Evolutionary conservation across 2,329 filamentous ascomycete genomes (phyloP), one percentile per base, ranked within the genome.

Genomic region (Aspergillus neoniger): DNA sequence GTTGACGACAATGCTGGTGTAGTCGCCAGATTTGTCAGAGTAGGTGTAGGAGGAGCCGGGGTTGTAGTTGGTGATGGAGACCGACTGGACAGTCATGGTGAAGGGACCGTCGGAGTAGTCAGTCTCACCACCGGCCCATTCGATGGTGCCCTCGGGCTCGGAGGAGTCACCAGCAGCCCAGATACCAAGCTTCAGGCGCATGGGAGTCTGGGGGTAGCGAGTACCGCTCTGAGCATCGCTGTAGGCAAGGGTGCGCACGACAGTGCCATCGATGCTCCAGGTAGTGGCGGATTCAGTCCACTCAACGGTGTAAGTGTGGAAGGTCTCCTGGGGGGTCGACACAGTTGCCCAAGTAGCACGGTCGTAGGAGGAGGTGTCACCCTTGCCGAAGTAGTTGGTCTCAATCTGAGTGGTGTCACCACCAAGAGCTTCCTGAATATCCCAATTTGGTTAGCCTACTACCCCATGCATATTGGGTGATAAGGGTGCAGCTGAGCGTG

Each of bases 361-460:
- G 79, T 96, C 91, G 80, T 95, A 96, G 12, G 85, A 85, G 4
- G 71, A 67, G 0, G 91, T 92, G 69, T 91, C 85, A 58, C 94
- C 95, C 79, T 98, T 97, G 76, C 93, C 92, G 70, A 98, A 99
- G 81, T 96, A 99, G 79, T 99, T 98, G 70, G 89, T 91, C 79
- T 98, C 92, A 36, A 79, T 73, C 54, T 71, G 63, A 41, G 64
- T 70, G 19, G 66, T 71, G 54, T 75, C 69, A 25, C 73, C 69
- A 50, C 77, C 77, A 49, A 78, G 62, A 58, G 69, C 70, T 65
- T 78, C 76, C 75, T 77, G 61, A 64, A 39, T 10, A 12, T 55
- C 30, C 41, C 17, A 15, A 41, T 39, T 36, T 25, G 56, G 63
- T 69, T 65, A 71, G 70, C 88, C 77, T 93, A 82, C 71, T 89